A percentile compares a stretch with the other conserved stretches of the same genome.
These are phyloP conservation scores for Multifurca ochricompacta DNA, from an alignment of 768 basidiomycete genomes.

Conservation along the genomic window DNA sequence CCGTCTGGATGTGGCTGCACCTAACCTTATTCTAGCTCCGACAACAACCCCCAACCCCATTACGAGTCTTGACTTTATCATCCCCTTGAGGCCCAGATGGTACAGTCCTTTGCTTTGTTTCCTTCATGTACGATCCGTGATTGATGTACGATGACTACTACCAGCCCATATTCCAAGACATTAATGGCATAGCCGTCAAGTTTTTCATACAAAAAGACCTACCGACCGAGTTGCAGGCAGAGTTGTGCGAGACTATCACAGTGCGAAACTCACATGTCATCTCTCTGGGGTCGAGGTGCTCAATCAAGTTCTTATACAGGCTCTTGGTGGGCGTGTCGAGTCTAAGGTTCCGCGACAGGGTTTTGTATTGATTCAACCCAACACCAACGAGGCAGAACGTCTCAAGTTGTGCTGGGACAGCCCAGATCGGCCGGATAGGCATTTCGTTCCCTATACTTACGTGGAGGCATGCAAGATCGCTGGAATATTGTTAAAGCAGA, in stretches of 20 bases:
- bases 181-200: constrained; percentile 59
- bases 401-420: constrained; percentile 68
- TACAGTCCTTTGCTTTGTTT: constrained; percentile 9
- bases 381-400: constrained; percentile 64
- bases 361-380: constrained; percentile 62
- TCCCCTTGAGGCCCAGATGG: constrained; percentile 9
- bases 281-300: background rate
- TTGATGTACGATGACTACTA: background rate
- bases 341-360: constrained; percentile 71
- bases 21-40: constrained; percentile 24
- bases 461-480: constrained; percentile 81
- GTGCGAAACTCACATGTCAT: constrained; percentile 32
- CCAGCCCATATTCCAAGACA: constrained; percentile 69
- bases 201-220: constrained; percentile 83
- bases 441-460: constrained; percentile 75
- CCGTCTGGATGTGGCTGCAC: constrained; percentile 15
- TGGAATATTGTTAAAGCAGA: constrained; percentile 64
- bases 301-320: constrained; percentile 31
- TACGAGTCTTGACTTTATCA: constrained; percentile 17
- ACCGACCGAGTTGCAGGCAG: constrained; percentile 55
- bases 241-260: constrained; percentile 66
- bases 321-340: constrained; percentile 70
- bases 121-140: background rate
- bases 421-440: constrained; percentile 60
- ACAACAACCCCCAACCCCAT: constrained; percentile 24